These are phyloP conservation scores for Candida ulmi DNA, from an alignment of 805 yeast genomes.

Conservation along the genomic window DNA sequence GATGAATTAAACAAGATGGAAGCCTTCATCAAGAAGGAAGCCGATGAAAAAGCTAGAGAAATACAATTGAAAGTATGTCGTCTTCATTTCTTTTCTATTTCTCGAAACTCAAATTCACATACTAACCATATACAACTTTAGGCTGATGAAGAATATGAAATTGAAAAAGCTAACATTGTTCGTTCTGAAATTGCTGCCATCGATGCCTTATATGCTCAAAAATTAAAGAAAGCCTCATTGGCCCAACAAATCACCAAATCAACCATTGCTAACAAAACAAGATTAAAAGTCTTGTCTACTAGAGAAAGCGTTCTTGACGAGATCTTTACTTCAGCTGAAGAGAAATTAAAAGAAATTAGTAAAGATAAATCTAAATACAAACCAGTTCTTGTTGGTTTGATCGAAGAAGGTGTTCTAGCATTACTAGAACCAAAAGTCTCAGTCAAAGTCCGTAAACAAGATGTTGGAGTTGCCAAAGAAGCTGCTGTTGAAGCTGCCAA, in stretches of 20 bases:
- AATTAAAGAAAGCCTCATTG: conserved; percentile 84
- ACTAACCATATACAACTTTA: conserved; percentile 8
- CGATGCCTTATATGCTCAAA: conserved; percentile 72
- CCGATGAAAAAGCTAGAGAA: conserved; percentile 97
- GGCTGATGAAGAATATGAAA: conserved; percentile 98
- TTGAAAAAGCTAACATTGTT: conserved; percentile 92
- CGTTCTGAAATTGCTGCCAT: conserved; percentile 88
- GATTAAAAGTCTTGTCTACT: conserved; percentile 83
- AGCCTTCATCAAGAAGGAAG: conserved; percentile 97
- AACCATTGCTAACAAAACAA: conserved; percentile 90
- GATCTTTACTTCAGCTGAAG: conserved; percentile 66
- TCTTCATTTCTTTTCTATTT: not conserved
- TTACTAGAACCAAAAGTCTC: conserved; percentile 66
- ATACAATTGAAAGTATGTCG: conserved; percentile 64
- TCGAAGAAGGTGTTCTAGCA: conserved; percentile 70
- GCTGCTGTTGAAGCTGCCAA: conserved; percentile 58
- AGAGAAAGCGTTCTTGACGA: conserved; percentile 75
- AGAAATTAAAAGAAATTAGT: conserved; percentile 53
- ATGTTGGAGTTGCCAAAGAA: conserved; percentile 49
- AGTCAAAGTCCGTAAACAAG: conserved; percentile 63
- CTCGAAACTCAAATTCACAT: not conserved
- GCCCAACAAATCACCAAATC: conserved; percentile 95
- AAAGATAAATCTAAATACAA: conserved; percentile 55
- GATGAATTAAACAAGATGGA: conserved; percentile 97
- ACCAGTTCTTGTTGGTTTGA: conserved; percentile 66